Percentiles rank a stretch among this genome's conserved stretches.
Conservation (phyloP, 2,329 filamentous ascomycete genomes). For the Pseudocercospora crystallina region DNA sequence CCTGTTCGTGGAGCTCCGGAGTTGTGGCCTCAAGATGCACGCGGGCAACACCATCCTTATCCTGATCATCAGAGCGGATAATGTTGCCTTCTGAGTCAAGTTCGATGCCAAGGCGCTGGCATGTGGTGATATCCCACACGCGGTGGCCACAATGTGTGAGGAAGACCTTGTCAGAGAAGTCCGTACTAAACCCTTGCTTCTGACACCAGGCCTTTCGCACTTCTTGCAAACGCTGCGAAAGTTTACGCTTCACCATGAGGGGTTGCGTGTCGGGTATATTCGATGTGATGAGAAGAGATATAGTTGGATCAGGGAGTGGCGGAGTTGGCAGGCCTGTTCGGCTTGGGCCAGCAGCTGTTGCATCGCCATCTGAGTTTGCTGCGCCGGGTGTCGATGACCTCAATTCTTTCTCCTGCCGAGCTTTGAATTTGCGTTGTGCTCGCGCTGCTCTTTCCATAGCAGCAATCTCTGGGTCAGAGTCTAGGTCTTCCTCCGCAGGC, state of each 20-base stretch:
- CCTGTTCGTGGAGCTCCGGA: slow-evolving; percentile 57
- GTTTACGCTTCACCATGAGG: slow-evolving; percentile 64
- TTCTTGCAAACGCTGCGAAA: slow-evolving; percentile 66
- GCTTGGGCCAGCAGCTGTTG: not conserved
- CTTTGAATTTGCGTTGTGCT: slow-evolving; percentile 27
- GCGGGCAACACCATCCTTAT: slow-evolving; percentile 53
- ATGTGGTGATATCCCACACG: slow-evolving; percentile 74
- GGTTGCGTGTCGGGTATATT: slow-evolving; percentile 60
- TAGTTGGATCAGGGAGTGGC: slow-evolving; percentile 47
- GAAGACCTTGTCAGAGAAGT: slow-evolving; percentile 59
- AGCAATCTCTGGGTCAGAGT: slow-evolving; percentile 42
- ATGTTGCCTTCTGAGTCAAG: slow-evolving; percentile 43
- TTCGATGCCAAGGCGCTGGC: slow-evolving; percentile 64
- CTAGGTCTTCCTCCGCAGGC: slow-evolving; percentile 35
- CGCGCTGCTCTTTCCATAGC: slow-evolving; percentile 44
- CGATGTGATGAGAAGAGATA: slow-evolving; percentile 69
- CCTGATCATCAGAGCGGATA: slow-evolving; percentile 46
- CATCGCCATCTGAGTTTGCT: slow-evolving; percentile 9
- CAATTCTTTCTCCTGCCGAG: slow-evolving; percentile 10
- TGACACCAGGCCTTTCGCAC: slow-evolving; percentile 70
- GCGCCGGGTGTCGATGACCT: slow-evolving; percentile 12
- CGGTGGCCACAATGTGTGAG: slow-evolving; percentile 75
- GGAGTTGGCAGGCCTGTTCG: slow-evolving; percentile 16
- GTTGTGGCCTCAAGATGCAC: slow-evolving; percentile 81
- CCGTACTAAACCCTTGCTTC: slow-evolving; percentile 56